These are phyloP conservation scores for Globisporangium polare DNA, from an alignment of 352 stramenopile genomes.

Conservation along the genomic window DNA sequence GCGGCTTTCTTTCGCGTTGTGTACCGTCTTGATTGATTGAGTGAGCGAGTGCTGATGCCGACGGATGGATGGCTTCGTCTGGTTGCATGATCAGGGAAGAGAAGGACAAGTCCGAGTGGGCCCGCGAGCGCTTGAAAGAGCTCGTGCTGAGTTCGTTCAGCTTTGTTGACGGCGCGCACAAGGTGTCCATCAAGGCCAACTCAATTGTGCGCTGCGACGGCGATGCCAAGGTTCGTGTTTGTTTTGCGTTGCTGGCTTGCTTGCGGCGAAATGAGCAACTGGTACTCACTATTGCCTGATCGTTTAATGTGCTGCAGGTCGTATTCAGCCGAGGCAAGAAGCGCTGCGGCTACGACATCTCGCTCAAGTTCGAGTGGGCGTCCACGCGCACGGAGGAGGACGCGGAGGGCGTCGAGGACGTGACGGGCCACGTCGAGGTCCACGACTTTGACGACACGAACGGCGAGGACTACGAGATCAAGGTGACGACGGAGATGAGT, in stretches of 20 bases:
- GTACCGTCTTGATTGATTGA: no score
- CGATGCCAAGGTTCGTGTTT: slow-evolving; percentile 62
- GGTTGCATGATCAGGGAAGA: slow-evolving; percentile 53
- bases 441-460: slow-evolving; percentile 85
- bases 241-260: neutral
- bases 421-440: slow-evolving; percentile 68
- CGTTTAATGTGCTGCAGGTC: slow-evolving; percentile 22
- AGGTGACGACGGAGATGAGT: slow-evolving; percentile 43
- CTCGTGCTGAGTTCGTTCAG: slow-evolving; percentile 59
- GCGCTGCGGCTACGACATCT: slow-evolving; percentile 80
- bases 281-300: neutral
- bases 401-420: slow-evolving; percentile 36
- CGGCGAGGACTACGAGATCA: slow-evolving; percentile 75
- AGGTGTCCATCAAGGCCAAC: slow-evolving; percentile 52
- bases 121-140: slow-evolving; percentile 63
- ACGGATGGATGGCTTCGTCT: neutral
- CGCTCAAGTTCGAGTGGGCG: slow-evolving; percentile 75
- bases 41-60: slow-evolving; percentile 1
- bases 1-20: neutral
- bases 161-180: slow-evolving; percentile 44
- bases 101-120: slow-evolving; percentile 79
- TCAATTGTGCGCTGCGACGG: slow-evolving; percentile 69
- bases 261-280: neutral
- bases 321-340: slow-evolving; percentile 85
- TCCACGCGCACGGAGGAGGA: slow-evolving; percentile 34